A percentile compares a stretch with the other conserved stretches of the same genome.
phyloP scores from a whole-genome alignment of 83 land plant species.

The Larix sibirica region DNA sequence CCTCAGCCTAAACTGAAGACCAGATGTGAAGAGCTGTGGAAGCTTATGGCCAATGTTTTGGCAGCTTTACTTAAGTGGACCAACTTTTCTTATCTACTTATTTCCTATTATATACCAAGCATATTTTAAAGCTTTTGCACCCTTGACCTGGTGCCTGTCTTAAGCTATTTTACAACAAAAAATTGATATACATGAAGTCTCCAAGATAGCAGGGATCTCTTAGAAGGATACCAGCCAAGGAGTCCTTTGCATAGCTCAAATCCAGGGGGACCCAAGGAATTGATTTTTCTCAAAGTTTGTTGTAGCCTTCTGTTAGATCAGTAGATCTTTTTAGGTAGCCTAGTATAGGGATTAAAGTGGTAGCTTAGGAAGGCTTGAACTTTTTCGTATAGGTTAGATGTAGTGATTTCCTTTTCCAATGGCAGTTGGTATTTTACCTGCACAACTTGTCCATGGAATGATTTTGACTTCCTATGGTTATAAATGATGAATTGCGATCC shows the following conservation, averaged over 20 bases:
- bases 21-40: conserved; percentile 54
- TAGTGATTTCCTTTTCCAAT: neutral
- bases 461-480: conserved; percentile 14
- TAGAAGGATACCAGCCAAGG: neutral
- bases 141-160: neutral
- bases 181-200: neutral
- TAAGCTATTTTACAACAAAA: neutral
- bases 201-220: neutral
- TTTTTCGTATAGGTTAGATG: too few species aligned
- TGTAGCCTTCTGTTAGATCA: neutral
- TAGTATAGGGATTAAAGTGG: neutral
- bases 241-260: neutral
- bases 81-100: conserved; percentile 15
- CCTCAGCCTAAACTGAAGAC: conserved; percentile 71
- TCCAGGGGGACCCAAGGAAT: neutral
- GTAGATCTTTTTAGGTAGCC: conserved; percentile 9
- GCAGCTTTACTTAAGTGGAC: conserved; percentile 45
- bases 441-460: neutral
- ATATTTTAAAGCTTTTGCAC: neutral
- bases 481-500: neutral
- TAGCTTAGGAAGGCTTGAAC: neutral
- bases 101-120: conserved; percentile 2
- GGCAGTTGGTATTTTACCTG: neutral
- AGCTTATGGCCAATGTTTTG: conserved; percentile 47
- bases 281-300: neutral